Evolutionary conservation across 352 stramenopile species (phyloP).

Genomic region (Phytophthora syringae): DNA sequence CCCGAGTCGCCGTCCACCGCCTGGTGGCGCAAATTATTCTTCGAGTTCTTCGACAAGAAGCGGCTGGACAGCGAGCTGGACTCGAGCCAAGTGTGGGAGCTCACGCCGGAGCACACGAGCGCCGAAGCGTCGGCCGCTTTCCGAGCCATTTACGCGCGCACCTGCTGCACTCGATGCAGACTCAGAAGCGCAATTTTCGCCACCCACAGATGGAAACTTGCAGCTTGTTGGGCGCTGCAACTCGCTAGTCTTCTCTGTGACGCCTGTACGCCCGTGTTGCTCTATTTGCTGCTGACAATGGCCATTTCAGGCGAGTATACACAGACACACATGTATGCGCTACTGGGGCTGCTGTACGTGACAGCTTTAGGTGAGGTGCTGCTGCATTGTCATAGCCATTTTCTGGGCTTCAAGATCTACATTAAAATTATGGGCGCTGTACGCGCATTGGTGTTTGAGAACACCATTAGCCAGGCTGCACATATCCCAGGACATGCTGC

Average conservation of each 20-base stretch:
- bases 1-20: slow-evolving; percentile 38
- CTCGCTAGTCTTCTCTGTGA: slow-evolving; percentile 48
- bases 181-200: slow-evolving; percentile 43
- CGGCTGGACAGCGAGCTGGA: slow-evolving; percentile 35
- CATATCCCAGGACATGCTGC: slow-evolving; percentile 24
- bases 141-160: slow-evolving; percentile 28
- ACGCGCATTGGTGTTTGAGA: slow-evolving; percentile 46
- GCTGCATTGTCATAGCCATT: slow-evolving; percentile 38
- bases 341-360: slow-evolving; percentile 39
- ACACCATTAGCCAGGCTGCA: slow-evolving; percentile 37
- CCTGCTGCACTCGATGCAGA: slow-evolving; percentile 13
- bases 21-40: slow-evolving; percentile 49
- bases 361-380: slow-evolving; percentile 33
- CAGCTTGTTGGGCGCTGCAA: slow-evolving; percentile 46
- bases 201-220: slow-evolving; percentile 38
- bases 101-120: slow-evolving; percentile 48
- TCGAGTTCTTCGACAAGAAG: slow-evolving; percentile 49
- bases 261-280: slow-evolving; percentile 43
- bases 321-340: slow-evolving; percentile 27
- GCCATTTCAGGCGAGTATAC: slow-evolving; percentile 37
- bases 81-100: slow-evolving; percentile 55
- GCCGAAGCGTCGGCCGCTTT: slow-evolving; percentile 39
- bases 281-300: slow-evolving; percentile 51
- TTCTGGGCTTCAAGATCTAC: slow-evolving; percentile 44
- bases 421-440: slow-evolving; percentile 43